Percentiles rank a stretch among this genome's conserved stretches.
These are phyloP conservation scores for Aspergillus sp. DNA, from an alignment of 2,329 filamentous ascomycete genomes.

Conservation along the genomic window DNA sequence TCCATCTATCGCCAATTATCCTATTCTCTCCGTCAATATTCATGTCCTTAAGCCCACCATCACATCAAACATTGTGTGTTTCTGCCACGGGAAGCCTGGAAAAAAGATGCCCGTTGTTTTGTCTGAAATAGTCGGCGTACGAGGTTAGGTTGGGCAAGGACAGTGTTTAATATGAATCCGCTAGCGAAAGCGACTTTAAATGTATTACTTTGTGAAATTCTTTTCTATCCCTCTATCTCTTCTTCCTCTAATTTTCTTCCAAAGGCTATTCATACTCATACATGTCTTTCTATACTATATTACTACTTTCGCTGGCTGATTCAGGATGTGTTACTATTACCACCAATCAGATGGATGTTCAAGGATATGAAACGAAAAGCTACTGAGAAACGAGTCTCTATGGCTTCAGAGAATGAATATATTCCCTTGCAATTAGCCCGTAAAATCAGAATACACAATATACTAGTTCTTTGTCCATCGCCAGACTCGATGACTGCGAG, in stretches of 20 bases:
- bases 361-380: neutral
- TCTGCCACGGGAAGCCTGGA: neutral
- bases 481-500: no score
- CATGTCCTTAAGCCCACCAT: neutral
- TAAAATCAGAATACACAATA: no score
- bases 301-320: neutral
- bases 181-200: conserved; percentile 7
- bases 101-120: neutral
- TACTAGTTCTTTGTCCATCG: no score
- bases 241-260: neutral
- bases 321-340: neutral
- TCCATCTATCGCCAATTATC: conserved; percentile 6
- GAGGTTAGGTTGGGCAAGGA: conserved; percentile 3
- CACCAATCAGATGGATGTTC: neutral
- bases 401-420: no score
- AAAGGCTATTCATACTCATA: neutral
- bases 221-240: neutral
- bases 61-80: conserved; percentile 4
- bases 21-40: conserved; percentile 1
- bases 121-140: conserved; percentile 5
- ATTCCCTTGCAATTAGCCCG: no score
- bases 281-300: neutral
- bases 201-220: conserved; percentile 2
- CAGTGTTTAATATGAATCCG: conserved; percentile 7
- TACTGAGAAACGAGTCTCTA: no score